phyloP scores from a whole-genome alignment of 2,329 filamentous ascomycete genomes.

The Hypomyces rosellus region DNA sequence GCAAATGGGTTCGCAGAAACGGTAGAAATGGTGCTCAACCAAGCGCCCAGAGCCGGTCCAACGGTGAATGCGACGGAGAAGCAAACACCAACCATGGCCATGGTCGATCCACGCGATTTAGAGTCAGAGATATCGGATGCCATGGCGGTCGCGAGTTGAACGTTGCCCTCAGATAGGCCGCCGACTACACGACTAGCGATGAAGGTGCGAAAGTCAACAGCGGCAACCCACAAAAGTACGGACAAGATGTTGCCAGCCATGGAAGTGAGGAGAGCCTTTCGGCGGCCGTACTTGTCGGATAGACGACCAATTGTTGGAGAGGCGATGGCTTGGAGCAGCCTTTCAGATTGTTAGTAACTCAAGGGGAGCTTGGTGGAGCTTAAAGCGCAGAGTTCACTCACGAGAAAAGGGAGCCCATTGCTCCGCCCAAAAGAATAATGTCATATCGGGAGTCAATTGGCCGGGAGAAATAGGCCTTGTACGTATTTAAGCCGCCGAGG shows the following conservation, averaged over 20 bases:
- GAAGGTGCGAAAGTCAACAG: conserved; percentile 92
- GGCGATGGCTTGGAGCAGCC: conserved; percentile 83
- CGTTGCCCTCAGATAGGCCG: conserved; percentile 91
- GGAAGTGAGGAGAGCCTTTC: conserved; percentile 79
- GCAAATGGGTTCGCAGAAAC: conserved; percentile 90
- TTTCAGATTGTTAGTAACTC: conserved; percentile 26
- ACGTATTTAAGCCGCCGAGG: conserved; percentile 78
- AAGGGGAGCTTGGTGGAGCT: background rate
- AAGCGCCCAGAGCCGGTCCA: conserved; percentile 86
- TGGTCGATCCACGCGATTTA: conserved; percentile 75
- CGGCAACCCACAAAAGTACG: conserved; percentile 88
- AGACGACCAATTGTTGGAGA: conserved; percentile 86
- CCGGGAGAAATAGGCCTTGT: conserved; percentile 87
- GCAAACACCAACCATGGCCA: conserved; percentile 93
- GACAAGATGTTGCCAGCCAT: conserved; percentile 92
- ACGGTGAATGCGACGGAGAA: conserved; percentile 98
- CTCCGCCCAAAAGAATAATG: conserved; percentile 89
- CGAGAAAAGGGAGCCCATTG: conserved; percentile 86
- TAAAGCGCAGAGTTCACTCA: conserved; percentile 24
- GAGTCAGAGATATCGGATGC: conserved; percentile 93
- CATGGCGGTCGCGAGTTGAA: conserved; percentile 93
- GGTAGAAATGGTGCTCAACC: conserved; percentile 67
- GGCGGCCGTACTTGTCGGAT: conserved; percentile 81
- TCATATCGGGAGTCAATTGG: conserved; percentile 97
- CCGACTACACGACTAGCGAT: conserved; percentile 88